Percentiles rank a stretch among this genome's conserved stretches.
phyloP scores from a whole-genome alignment of 1,284 basidiomycete species.

The Mycena citricolor region DNA sequence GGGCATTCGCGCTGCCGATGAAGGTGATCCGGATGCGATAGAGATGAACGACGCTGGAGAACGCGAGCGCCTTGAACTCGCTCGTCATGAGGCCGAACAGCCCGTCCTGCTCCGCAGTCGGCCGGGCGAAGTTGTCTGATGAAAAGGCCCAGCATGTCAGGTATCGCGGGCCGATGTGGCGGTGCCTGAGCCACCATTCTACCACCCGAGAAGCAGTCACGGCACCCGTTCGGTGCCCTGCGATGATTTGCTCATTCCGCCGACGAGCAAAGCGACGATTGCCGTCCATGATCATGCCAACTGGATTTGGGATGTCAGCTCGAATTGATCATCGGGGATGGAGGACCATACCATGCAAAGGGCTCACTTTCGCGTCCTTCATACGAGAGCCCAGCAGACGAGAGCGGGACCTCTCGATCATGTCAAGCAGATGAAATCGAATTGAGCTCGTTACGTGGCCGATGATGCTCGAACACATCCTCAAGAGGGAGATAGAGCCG shows the following conservation, averaged over 20 bases:
- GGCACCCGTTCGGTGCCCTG: constrained; percentile 16
- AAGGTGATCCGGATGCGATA: constrained; percentile 15
- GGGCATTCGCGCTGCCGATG: constrained; percentile 13
- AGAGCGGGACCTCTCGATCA: no score
- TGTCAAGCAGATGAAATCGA: no score
- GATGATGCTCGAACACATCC: no score
- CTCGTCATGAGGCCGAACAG: constrained; percentile 16
- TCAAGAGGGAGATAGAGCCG: no score
- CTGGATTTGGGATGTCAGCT: no score
- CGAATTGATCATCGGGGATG: no score
- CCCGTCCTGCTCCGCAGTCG: constrained; percentile 13
- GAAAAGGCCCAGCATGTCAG: constrained; percentile 22
- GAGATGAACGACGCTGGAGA: constrained; percentile 14
- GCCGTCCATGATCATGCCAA: constrained; percentile 21
- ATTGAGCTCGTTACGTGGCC: no score
- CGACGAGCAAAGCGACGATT: constrained; percentile 17
- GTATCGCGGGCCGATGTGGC: constrained; percentile 12
- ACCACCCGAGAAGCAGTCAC: constrained; percentile 16
- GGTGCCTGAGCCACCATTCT: constrained; percentile 23
- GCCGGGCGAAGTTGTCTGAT: constrained; percentile 18
- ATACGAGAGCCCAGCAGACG: no score
- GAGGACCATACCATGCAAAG: no score
- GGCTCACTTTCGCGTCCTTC: no score
- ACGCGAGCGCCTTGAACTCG: constrained; percentile 18
- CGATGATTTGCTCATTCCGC: constrained; percentile 10